Conservation (phyloP, 129 eudicot genomes). For the Erigeron canadensis region DNA sequence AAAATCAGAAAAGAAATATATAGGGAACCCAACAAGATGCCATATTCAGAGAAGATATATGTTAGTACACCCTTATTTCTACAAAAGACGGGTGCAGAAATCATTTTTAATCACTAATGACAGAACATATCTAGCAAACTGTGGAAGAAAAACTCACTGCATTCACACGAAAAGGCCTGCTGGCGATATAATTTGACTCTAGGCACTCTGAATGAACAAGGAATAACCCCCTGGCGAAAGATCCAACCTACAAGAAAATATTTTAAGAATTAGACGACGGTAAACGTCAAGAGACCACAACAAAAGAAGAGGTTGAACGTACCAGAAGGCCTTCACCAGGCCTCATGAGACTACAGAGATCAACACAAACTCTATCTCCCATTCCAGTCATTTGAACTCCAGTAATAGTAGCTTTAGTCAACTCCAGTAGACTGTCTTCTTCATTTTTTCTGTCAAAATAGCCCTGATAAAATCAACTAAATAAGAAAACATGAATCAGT, state of each 20-base stretch:
- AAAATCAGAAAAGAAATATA: background rate
- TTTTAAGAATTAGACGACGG: constrained; percentile 12
- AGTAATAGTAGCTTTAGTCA: constrained; percentile 71
- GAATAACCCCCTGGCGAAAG: constrained; percentile 93
- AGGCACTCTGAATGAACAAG: constrained; percentile 97
- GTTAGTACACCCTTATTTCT: background rate
- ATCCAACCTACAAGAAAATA: constrained; percentile 65
- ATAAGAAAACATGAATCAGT: constrained; percentile 27
- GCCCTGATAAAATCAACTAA: constrained; percentile 48
- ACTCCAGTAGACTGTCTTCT: constrained; percentile 55
- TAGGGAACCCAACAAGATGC: background rate
- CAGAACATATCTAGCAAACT: background rate
- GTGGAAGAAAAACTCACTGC: constrained; percentile 59
- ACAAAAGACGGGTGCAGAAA: too few relatives aligned
- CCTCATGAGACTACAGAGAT: constrained; percentile 84
- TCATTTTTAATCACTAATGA: background rate
- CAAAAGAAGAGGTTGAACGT: constrained; percentile 19
- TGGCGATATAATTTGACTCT: constrained; percentile 87
- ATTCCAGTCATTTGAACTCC: constrained; percentile 73
- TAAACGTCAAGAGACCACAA: background rate
- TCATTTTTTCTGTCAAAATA: constrained; percentile 69
- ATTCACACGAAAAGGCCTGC: constrained; percentile 97
- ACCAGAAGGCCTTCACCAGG: constrained; percentile 99
- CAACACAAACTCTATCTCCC: constrained; percentile 99
- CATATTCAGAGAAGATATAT: background rate